phyloP scores from a whole-genome alignment of 208 protist genomes.

The Acanthamoeba royreba region DNA sequence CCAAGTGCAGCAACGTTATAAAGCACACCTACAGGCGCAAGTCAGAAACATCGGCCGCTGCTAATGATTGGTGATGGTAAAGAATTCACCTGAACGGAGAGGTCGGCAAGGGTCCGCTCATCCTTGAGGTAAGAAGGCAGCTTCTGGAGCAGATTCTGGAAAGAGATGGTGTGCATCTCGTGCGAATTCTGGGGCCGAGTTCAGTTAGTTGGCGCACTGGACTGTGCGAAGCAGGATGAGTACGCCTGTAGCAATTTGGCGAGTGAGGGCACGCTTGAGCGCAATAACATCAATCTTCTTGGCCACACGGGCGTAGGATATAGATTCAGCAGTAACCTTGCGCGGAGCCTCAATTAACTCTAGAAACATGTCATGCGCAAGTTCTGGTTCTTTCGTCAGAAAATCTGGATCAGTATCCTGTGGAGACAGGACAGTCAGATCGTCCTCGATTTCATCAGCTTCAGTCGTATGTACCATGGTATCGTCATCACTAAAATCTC shows the following conservation, averaged over 20 bases:
- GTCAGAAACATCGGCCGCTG: no score
- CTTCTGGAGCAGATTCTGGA: background rate
- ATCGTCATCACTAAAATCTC: no score
- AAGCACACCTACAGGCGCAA: background rate
- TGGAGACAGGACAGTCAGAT: background rate
- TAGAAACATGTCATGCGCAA: background rate
- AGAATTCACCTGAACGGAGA: background rate
- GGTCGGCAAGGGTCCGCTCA: background rate
- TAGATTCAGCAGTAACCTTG: background rate
- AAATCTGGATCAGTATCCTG: background rate
- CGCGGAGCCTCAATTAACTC: background rate
- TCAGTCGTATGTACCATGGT: no score
- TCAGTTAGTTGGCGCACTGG: no score
- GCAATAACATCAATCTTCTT: slow-evolving; percentile 29
- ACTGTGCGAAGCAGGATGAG: no score
- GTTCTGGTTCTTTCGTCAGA: background rate
- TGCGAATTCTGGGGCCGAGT: no score
- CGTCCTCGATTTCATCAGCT: no score
- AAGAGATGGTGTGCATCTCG: background rate
- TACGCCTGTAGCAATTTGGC: background rate
- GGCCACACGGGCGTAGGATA: background rate
- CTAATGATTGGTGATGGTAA: no score
- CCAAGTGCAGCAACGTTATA: slow-evolving; percentile 18
- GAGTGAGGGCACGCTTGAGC: background rate
- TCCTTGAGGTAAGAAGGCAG: background rate